Evolutionary conservation across 1,284 basidiomycete species (phyloP), one percentile per base, ranked within the genome.

Genomic region (Cryptococcus maquisensis): DNA sequence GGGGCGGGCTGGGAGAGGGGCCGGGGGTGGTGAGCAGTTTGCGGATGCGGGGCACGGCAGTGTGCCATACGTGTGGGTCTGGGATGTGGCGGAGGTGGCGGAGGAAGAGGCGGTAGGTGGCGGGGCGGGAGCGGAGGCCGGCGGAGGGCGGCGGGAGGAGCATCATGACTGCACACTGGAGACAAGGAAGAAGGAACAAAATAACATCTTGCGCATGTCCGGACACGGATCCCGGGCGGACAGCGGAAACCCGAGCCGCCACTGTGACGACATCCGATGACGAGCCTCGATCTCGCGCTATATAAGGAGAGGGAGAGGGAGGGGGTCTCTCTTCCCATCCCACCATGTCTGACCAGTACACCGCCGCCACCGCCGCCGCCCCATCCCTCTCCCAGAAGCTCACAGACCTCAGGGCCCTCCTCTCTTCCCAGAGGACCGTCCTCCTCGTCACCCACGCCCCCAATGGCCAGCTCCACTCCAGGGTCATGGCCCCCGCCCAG

Each of bases 401-500:
- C 41, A 26, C 53, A 23, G 61, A 56, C 48, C 62, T 66, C 16
- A 54, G 61, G 24, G 55, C 47, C 3, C 67, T 90, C 56, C 68
- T 89, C 55, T 81, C 83, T 55, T 72, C 78, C 0, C 82, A 83
- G 20, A 80, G 83, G 67, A 84, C 83, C 0, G 87, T 85, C 47
- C 90, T 94, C 86, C 79, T 95, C 49, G 87, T 87, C 16, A 88
- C 89, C 16, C 85, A 86, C 45, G 80, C 83, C n/a, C 68, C 81
- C n/a, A 79, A 84, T 59, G 90, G 90, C 2, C 77, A 81, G 48
- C 76, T 96, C 36, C 90, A 94, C 72, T 84, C 88, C 8, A 82
- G 91, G 49, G 86, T 87, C 37, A 95, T 92, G 90, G 80, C 81
- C n/a, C 86, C 88, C 53, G 70, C 82, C 32, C 62, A 71, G 55